Evolutionary conservation across 441 rosid genomes (phyloP), one percentile per base, ranked within the genome.

Genomic region (Eruca vesicaria): DNA sequence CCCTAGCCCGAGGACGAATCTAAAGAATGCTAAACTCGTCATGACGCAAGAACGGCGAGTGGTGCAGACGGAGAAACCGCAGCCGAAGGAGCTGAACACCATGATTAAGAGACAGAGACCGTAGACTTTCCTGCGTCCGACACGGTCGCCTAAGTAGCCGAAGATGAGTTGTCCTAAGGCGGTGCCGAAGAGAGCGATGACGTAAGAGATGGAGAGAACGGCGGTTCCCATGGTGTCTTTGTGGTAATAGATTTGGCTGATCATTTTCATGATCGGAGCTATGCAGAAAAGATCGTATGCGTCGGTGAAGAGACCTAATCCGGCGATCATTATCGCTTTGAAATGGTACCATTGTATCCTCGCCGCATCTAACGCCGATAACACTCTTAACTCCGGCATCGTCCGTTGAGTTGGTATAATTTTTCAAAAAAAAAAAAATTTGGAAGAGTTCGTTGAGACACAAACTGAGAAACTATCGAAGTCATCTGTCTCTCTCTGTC

Each of bases 251-350:
- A 93, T 82, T n/a, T 83, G 76, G 11, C 81, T 86, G 7, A 93
- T 74, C 35, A 93, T 76, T 26, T 71, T 84, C 73, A 80, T 60
- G 74, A 93, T 73, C 2, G 88, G 88, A 16, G 97, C 83, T 78
- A 93, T 81, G 62, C 97, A 93, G 68, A 93, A 90, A 76, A 93
- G 87, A 60, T 89, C 93, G 61, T 93, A 93, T 15, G 97, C 84
- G 74, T 93, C 98, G 57, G 86, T 85, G 88, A 91, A 93, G 12
- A 93, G 83, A 0, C 97, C 97, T 91, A 89, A 88, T 2, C 98
- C 98, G 2, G 98, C 96, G 16, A 93, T 74, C 45, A 93, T 69
- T 55, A 91, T 91, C 28, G 97, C 97, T 66, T 87, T 93, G 89
- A 87, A 87, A 78, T 91, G 98, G 68, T 91, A 91, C 71, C 72